Conservation (phyloP, 1,284 basidiomycete genomes). For the Ceratobasidium papillatum region DNA sequence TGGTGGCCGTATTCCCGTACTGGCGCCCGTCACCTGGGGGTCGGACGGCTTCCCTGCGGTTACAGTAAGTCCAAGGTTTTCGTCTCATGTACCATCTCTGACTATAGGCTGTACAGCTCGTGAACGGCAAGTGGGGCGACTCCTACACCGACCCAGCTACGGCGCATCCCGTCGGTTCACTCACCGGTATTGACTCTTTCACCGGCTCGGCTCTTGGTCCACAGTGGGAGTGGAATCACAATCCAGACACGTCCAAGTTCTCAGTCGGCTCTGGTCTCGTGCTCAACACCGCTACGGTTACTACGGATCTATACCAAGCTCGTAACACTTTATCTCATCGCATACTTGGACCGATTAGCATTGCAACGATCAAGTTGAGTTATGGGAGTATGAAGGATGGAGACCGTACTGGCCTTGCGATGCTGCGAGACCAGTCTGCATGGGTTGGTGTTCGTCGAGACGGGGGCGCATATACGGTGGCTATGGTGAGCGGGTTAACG, state of each 20-base stretch:
- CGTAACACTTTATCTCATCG: constrained; percentile 50
- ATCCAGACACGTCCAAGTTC: constrained; percentile 45
- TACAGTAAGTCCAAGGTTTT: background rate
- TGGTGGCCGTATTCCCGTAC: constrained; percentile 21
- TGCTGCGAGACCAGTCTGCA: constrained; percentile 48
- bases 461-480: constrained; percentile 41
- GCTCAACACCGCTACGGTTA: constrained; percentile 47
- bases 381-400: constrained; percentile 47
- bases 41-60: constrained; percentile 35
- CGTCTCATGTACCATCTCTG: background rate
- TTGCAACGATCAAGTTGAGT: constrained; percentile 48
- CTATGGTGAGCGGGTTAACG: constrained; percentile 46
- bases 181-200: constrained; percentile 46
- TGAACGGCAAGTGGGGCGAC: constrained; percentile 29
- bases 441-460: constrained; percentile 47
- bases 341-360: constrained; percentile 48
- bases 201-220: constrained; percentile 44
- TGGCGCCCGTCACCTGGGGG: constrained; percentile 17
- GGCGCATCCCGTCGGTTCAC: constrained; percentile 16
- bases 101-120: constrained; percentile 9
- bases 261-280: constrained; percentile 47
- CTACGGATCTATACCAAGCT: constrained; percentile 47
- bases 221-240: too few relatives aligned
- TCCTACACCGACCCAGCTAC: constrained; percentile 18
- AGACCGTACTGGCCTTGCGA: constrained; percentile 48